Percentiles rank a stretch among this genome's conserved stretches.
Conservation (phyloP, 495 filamentous ascomycete species). For the Aspergillus conjunctus region DNA sequence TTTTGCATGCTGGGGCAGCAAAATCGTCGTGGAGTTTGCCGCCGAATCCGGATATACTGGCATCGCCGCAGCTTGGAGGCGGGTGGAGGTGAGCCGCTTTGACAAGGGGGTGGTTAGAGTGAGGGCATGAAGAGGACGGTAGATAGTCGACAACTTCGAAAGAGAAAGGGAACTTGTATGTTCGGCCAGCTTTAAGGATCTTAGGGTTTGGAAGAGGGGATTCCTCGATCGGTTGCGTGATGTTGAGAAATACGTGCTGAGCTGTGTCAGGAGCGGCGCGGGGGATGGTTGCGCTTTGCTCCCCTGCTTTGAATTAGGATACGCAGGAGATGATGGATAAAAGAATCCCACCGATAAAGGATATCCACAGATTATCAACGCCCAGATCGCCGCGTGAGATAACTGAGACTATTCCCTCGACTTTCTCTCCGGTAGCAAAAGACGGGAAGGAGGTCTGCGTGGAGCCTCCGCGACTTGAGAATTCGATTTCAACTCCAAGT, state of each 20-base stretch:
- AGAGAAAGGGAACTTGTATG: conserved; percentile 66
- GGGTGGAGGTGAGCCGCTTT: conserved; percentile 66
- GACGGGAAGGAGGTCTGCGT: conserved; percentile 1
- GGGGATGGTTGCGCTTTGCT: conserved; percentile 20
- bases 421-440: conserved; percentile 12
- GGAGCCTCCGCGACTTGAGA: neutral
- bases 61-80: conserved; percentile 67
- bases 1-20: conserved; percentile 65
- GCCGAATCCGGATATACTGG: conserved; percentile 32
- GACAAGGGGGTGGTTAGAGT: conserved; percentile 45
- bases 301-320: conserved; percentile 12
- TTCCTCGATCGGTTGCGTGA: conserved; percentile 64
- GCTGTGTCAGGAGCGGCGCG: conserved; percentile 10
- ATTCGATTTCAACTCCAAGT: conserved; percentile 1
- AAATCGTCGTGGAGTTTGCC: conserved; percentile 61
- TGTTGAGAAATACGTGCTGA: conserved; percentile 56
- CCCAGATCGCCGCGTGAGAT: neutral
- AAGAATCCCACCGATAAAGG: neutral
- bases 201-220: conserved; percentile 60
- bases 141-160: conserved; percentile 73
- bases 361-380: conserved; percentile 9
- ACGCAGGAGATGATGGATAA: neutral
- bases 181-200: conserved; percentile 57
- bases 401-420: conserved; percentile 7
- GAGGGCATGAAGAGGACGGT: conserved; percentile 55